Base-by-base conservation (phyloP, 202 grass and related monocot species). In the Elaeis oleifera region DNA sequence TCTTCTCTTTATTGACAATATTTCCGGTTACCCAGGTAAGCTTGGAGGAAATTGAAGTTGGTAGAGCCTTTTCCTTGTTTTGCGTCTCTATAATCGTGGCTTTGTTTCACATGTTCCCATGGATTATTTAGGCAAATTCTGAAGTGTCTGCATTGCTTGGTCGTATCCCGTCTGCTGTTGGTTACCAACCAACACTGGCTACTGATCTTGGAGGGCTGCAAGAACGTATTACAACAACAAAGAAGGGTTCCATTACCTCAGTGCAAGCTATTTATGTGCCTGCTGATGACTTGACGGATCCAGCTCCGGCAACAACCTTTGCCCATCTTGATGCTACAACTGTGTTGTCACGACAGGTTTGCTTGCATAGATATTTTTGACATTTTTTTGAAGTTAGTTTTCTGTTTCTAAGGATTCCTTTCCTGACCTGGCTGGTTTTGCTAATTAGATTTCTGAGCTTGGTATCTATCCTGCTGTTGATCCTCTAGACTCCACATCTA, bases 271-370 rank as follows among this genome's bases (percentile, higher is more conserved):
- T 96, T 71, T 96, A 96, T 74, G 91, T 96, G 61, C 91, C 91
- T 74, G 91, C 91, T 76, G 91, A 96, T 85, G 87, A 96, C 71
- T 91, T 96, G 91, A 96, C 91, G 65, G 91, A 96, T 96, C 91
- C 91, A 76, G 91, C 91, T 65, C 91, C 91, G 51, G 91, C 91
- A 73, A 96, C 91, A 17, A 96, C 91, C 51, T 91, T 96, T 21
- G 91, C 91, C 56, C 91, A 96, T 88, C 91, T 96, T 83, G 91
- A 96, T 54, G 91, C 91, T 57, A 96, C 87, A 50, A 96, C 92
- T 55, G 92, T 96, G 73, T 67, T 95, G 74, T 95, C 89, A 75
- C 80, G 90, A 56, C 90, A 95, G 78, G 90, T 85, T 76, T 61
- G 32, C 55, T 21, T 61, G 39, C 14, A n/a, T 44, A 44, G 36